A percentile compares a stretch with the other conserved stretches of the same genome.
phyloP scores from a whole-genome alignment of 2,329 filamentous ascomycete genomes.

The Ceratocystis cubensis region DNA sequence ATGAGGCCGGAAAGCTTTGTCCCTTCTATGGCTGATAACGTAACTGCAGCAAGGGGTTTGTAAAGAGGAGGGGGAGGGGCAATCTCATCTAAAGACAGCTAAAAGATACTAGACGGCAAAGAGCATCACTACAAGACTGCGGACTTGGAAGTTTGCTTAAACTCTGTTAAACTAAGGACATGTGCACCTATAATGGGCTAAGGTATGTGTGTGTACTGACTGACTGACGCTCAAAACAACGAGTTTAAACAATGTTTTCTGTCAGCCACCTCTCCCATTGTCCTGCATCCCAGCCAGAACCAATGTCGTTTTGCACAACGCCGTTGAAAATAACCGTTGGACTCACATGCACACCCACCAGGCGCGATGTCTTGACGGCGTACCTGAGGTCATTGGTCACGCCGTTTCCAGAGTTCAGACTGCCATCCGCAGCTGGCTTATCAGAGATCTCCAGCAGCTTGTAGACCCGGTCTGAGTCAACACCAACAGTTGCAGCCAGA shows the following conservation, averaged over 20 bases:
- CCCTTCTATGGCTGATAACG: background rate
- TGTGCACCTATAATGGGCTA: background rate
- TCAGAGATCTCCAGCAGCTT: slow-evolving; percentile 55
- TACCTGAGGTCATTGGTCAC: slow-evolving; percentile 79
- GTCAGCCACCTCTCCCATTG: slow-evolving; percentile 80
- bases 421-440: slow-evolving; percentile 52
- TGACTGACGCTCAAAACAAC: background rate
- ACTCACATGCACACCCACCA: slow-evolving; percentile 77
- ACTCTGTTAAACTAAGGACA: background rate
- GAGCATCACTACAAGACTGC: background rate
- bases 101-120: background rate
- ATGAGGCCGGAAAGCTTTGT: background rate
- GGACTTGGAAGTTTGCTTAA: background rate
- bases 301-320: slow-evolving; percentile 65
- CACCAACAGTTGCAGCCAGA: slow-evolving; percentile 54
- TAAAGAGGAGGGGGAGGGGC: background rate
- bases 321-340: slow-evolving; percentile 85
- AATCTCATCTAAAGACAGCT: background rate
- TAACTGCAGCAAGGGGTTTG: background rate
- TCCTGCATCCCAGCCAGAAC: slow-evolving; percentile 61
- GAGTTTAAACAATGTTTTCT: slow-evolving; percentile 23
- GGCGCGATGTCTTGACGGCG: slow-evolving; percentile 64
- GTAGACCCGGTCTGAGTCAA: slow-evolving; percentile 60
- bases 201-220: too few species aligned
- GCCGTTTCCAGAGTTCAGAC: slow-evolving; percentile 64